These are phyloP conservation scores for Pythium sukuiense DNA, from an alignment of 352 stramenopile species.

Conservation along the genomic window DNA sequence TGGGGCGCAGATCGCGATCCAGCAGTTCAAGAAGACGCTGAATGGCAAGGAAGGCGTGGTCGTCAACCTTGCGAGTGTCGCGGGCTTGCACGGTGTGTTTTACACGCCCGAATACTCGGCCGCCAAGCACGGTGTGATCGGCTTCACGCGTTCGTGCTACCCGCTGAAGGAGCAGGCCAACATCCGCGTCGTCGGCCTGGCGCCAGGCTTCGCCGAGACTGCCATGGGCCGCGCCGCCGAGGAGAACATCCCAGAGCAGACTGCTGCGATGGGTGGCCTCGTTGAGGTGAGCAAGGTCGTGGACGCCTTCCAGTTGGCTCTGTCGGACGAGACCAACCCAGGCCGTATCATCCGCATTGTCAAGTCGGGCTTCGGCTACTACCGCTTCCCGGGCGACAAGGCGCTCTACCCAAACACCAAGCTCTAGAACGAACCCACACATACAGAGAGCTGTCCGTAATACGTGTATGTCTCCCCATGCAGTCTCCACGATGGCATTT, in stretches of 20 bases:
- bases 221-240: slow-evolving; percentile 48
- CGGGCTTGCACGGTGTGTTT: slow-evolving; percentile 43
- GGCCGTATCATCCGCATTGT: slow-evolving; percentile 58
- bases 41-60: slow-evolving; percentile 58
- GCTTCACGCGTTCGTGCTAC: slow-evolving; percentile 65
- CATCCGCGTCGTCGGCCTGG: slow-evolving; percentile 67
- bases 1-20: slow-evolving; percentile 62
- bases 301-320: slow-evolving; percentile 43
- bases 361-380: slow-evolving; percentile 43
- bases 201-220: slow-evolving; percentile 66
- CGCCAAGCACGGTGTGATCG: slow-evolving; percentile 69
- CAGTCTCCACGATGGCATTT: background rate
- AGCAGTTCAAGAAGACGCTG: slow-evolving; percentile 61
- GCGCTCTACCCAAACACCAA: slow-evolving; percentile 61
- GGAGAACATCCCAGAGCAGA: slow-evolving; percentile 41
- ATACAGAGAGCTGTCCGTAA: background rate
- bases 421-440: slow-evolving; percentile 25
- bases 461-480: background rate
- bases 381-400: slow-evolving; percentile 63
- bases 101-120: slow-evolving; percentile 69
- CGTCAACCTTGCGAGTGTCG: slow-evolving; percentile 70
- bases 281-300: slow-evolving; percentile 45
- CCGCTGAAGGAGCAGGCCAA: slow-evolving; percentile 59
- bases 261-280: slow-evolving; percentile 43
- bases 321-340: slow-evolving; percentile 53